Percentiles rank a stretch among this genome's conserved stretches.
Conservation (phyloP, 2,329 filamentous ascomycete species). For the Colletotrichum theobromicola region DNA sequence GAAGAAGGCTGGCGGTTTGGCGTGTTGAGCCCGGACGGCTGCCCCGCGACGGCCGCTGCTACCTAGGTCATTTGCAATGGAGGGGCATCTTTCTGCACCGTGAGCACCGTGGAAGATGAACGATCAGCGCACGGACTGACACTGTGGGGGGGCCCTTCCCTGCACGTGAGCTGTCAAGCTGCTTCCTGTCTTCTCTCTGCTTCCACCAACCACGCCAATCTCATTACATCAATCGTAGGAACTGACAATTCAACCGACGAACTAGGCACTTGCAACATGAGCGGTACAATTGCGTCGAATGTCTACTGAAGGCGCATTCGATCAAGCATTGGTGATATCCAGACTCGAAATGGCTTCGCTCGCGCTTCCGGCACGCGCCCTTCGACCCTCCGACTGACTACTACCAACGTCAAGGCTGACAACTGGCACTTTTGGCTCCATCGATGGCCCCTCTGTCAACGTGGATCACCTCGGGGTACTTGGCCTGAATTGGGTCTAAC, state of each 20-base stretch:
- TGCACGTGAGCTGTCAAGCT: not conserved
- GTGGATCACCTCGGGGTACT: not conserved
- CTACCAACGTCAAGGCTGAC: not conserved
- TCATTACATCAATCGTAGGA: not conserved
- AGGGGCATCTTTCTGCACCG: conserved; percentile 1
- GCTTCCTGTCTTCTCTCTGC: not conserved
- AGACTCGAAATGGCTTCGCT: not conserved
- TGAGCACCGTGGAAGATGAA: not conserved
- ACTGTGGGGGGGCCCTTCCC: not conserved
- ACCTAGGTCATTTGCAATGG: conserved; percentile 6
- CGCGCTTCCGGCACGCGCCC: not conserved
- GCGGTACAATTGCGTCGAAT: not conserved
- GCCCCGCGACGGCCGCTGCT: conserved; percentile 8
- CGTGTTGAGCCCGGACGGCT: not conserved
- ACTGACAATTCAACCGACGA: not conserved
- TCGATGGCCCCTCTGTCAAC: not conserved
- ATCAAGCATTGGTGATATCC: not conserved
- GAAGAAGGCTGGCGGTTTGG: not conserved
- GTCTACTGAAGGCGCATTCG: not conserved
- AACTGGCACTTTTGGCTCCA: not conserved
- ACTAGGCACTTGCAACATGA: not conserved
- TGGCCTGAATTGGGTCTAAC: not conserved
- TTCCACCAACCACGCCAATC: not conserved
- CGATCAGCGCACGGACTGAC: not conserved
- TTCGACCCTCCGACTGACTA: not conserved